These are phyloP conservation scores for Suillus luteus DNA, from an alignment of 768 basidiomycete genomes.

Conservation along the genomic window DNA sequence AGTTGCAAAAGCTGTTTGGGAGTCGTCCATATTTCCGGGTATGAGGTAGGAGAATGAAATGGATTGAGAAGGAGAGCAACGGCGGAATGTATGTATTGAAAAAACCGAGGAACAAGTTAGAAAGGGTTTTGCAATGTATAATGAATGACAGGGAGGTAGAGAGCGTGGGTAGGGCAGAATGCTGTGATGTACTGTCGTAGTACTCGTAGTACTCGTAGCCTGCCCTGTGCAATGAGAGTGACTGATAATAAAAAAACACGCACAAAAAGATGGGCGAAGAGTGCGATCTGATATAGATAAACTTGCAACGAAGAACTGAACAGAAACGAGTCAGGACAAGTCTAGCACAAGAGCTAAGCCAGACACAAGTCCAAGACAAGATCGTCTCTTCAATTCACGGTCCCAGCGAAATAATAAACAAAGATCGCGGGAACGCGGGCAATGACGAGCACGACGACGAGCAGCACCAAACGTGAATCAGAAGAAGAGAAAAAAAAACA, in stretches of 20 bases:
- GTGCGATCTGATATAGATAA: constrained; percentile 11
- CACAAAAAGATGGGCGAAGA: constrained; percentile 10
- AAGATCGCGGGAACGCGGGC: constrained; percentile 8
- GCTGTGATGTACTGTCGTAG: constrained; percentile 6
- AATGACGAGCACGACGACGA: constrained; percentile 6
- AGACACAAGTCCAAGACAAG: constrained; percentile 6
- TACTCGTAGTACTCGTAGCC: constrained; percentile 11
- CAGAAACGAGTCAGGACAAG: constrained; percentile 4
- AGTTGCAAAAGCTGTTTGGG: constrained; percentile 66
- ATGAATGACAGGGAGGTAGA: constrained; percentile 39
- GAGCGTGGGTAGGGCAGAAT: constrained; percentile 40
- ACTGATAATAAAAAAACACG: constrained; percentile 9
- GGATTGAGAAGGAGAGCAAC: constrained; percentile 52
- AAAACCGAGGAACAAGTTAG: constrained; percentile 54
- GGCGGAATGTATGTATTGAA: constrained; percentile 45
- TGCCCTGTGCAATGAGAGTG: constrained; percentile 8
- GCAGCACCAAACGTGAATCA: constrained; percentile 8
- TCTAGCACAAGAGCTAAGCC: constrained; percentile 5
- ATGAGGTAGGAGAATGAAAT: constrained; percentile 33
- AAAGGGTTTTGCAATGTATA: constrained; percentile 43
- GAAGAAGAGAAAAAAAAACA: constrained; percentile 10
- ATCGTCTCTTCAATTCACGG: constrained; percentile 10
- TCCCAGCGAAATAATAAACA: constrained; percentile 10
- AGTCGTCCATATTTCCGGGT: constrained; percentile 64
- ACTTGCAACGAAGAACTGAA: constrained; percentile 11